Percentiles rank a stretch among this genome's conserved stretches.
Evolutionary conservation across 768 basidiomycete genomes (phyloP).

Genomic region (Favolaschia claudopus): DNA sequence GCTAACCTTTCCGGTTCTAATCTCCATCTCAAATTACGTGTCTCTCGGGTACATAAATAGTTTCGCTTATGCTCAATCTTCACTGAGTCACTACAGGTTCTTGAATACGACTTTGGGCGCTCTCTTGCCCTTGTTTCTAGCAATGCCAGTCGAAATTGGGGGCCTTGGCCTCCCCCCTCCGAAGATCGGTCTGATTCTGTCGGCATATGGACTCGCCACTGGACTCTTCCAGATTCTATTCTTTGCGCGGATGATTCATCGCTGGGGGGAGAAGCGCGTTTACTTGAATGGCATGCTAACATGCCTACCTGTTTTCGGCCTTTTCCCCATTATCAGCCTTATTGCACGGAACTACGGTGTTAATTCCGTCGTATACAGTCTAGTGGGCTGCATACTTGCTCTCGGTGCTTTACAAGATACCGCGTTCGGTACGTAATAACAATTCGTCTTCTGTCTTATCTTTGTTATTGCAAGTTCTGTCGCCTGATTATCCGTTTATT

Average conservation of each 20-base stretch:
- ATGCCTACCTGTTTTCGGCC: conserved; percentile 57
- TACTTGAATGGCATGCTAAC: conserved; percentile 60
- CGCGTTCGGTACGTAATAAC: conserved; percentile 60
- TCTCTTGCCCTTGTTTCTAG: conserved; percentile 72
- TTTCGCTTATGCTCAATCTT: conserved; percentile 32
- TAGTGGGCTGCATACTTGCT: conserved; percentile 56
- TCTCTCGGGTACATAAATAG: conserved; percentile 41
- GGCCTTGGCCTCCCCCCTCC: conserved; percentile 75
- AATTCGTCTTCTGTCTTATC: conserved; percentile 38
- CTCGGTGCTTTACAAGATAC: conserved; percentile 56
- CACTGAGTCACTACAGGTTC: conserved; percentile 27
- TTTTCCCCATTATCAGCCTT: conserved; percentile 67
- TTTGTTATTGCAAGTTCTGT: conserved; percentile 19
- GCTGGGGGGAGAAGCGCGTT: conserved; percentile 69
- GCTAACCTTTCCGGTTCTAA: conserved; percentile 38
- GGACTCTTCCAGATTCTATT: conserved; percentile 72
- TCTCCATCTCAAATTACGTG: conserved; percentile 47
- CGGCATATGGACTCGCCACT: conserved; percentile 65
- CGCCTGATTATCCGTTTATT: not conserved
- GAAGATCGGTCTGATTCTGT: conserved; percentile 71
- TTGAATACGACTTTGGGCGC: conserved; percentile 66
- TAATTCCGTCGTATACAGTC: conserved; percentile 52
- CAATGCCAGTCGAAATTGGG: conserved; percentile 71
- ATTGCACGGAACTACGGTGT: conserved; percentile 60
- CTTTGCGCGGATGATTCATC: conserved; percentile 67